Conservation (phyloP, 306 rosid species). For the Fragaria vesca region DNA sequence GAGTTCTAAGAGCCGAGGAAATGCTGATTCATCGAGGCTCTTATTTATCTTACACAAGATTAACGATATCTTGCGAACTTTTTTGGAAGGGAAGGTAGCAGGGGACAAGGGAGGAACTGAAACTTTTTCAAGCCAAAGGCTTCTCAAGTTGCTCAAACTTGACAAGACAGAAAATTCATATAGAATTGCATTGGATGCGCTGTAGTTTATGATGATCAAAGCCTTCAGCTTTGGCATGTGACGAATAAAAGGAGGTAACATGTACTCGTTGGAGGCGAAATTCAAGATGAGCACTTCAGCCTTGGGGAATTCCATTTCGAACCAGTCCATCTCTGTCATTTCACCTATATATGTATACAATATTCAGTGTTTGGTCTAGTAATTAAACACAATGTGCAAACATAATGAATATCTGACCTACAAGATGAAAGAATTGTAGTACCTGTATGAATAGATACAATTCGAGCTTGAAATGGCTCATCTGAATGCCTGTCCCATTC, state of each 20-base stretch:
- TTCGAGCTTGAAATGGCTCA: constrained; percentile 59
- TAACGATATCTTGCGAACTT: constrained; percentile 54
- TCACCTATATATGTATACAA: constrained; percentile 42
- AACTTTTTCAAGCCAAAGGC: constrained; percentile 90
- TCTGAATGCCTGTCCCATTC: constrained; percentile 66
- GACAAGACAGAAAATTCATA: constrained; percentile 46
- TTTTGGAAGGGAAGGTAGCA: constrained; percentile 28
- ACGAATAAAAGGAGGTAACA: constrained; percentile 65
- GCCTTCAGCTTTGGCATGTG: constrained; percentile 86
- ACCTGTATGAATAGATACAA: constrained; percentile 92
- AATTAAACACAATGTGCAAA: not conserved
- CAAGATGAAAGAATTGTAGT: not conserved
- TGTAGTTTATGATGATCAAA: constrained; percentile 52
- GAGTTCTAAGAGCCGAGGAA: constrained; percentile 65
- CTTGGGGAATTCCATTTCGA: constrained; percentile 61
- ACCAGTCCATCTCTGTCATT: constrained; percentile 85
- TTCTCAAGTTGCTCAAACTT: constrained; percentile 45
- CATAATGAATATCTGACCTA: not conserved
- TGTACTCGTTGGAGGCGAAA: constrained; percentile 61
- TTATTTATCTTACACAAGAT: constrained; percentile 58
- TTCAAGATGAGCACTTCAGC: constrained; percentile 81
- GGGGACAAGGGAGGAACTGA: constrained; percentile 49
- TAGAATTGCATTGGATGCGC: constrained; percentile 56
- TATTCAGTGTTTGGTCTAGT: constrained; percentile 6
- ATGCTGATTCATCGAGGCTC: constrained; percentile 44